phyloP scores from a whole-genome alignment of 768 basidiomycete genomes.

The Gloeostereum incarnatum region DNA sequence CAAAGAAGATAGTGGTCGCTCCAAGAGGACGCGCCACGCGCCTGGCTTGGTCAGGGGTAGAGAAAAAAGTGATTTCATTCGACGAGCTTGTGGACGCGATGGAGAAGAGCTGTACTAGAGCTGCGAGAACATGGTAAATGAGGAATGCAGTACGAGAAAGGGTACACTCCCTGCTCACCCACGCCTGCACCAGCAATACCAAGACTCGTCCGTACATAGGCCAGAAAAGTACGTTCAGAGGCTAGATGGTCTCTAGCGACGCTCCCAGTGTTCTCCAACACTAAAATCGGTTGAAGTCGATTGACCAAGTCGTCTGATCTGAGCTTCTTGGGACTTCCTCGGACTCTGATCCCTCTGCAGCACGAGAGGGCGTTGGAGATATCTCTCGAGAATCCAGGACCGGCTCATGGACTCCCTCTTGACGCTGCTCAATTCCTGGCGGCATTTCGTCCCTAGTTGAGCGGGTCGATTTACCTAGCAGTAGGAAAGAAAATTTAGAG shows the following conservation, averaged over 20 bases:
- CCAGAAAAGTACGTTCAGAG: conserved; percentile 32
- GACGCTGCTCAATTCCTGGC: too few species aligned
- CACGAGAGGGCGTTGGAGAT: too few species aligned
- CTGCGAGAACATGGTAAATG: conserved; percentile 14
- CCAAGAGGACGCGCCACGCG: conserved; percentile 27
- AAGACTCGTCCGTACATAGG: conserved; percentile 34
- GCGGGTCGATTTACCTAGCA: too few species aligned
- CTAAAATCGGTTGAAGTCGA: conserved; percentile 7
- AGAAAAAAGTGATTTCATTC: too few species aligned
- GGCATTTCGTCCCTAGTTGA: too few species aligned
- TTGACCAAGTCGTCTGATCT: too few species aligned
- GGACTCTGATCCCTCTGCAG: too few species aligned
- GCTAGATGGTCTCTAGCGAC: conserved; percentile 39
- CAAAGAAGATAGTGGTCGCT: conserved; percentile 23
- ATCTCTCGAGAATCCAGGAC: too few species aligned
- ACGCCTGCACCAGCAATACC: conserved; percentile 33
- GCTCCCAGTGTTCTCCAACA: conserved; percentile 30
- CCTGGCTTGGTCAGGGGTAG: conserved; percentile 10
- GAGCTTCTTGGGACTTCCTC: too few species aligned
- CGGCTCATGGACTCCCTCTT: too few species aligned
- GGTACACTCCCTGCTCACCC: conserved; percentile 18
- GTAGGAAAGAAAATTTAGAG: too few species aligned
- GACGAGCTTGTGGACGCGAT: conserved; percentile 16
- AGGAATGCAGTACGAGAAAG: background rate
- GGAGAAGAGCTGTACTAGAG: conserved; percentile 34